These are phyloP conservation scores for Tetrahymena borealis DNA, from an alignment of 73 alveolate genomes.

Conservation along the genomic window DNA sequence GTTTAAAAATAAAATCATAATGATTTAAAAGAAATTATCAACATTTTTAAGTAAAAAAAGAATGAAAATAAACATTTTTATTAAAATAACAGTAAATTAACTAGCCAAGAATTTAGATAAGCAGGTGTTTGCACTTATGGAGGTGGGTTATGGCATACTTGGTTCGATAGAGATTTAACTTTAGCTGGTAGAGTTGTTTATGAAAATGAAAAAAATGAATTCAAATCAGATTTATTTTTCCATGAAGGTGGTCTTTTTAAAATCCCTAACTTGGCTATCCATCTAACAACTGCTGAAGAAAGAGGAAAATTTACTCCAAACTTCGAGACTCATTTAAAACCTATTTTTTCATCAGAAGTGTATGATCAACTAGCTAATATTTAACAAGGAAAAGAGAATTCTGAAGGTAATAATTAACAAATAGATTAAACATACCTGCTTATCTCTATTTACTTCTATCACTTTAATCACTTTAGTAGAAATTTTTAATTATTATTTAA, in stretches of 20 bases:
- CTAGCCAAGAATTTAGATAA: constrained; percentile 76
- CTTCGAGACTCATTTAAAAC: constrained; percentile 87
- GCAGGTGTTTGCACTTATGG: constrained; percentile 89
- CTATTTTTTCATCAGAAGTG: constrained; percentile 83
- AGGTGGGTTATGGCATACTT: constrained; percentile 98
- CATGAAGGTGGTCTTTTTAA: constrained; percentile 76
- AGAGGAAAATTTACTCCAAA: constrained; percentile 77
- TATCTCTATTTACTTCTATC: neutral
- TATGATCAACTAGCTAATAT: constrained; percentile 39
- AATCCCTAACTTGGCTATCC: constrained; percentile 94
- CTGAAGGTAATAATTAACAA: constrained; percentile 41
- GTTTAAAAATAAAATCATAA: too few relatives aligned
- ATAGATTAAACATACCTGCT: constrained; percentile 53
- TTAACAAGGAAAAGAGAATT: constrained; percentile 15
- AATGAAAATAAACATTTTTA: too few relatives aligned
- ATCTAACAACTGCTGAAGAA: constrained; percentile 68
- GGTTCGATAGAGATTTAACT: constrained; percentile 98
- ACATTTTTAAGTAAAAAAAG: neutral
- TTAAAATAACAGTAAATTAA: constrained; percentile 63
- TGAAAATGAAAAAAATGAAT: constrained; percentile 56
- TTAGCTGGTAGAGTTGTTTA: constrained; percentile 89
- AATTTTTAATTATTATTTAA: neutral
- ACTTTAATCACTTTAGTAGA: neutral
- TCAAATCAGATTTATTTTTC: constrained; percentile 73
- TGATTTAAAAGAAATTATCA: neutral